Conservation (phyloP, 139 green algal genomes). For the Raphidocelis subcapitata region DNA sequence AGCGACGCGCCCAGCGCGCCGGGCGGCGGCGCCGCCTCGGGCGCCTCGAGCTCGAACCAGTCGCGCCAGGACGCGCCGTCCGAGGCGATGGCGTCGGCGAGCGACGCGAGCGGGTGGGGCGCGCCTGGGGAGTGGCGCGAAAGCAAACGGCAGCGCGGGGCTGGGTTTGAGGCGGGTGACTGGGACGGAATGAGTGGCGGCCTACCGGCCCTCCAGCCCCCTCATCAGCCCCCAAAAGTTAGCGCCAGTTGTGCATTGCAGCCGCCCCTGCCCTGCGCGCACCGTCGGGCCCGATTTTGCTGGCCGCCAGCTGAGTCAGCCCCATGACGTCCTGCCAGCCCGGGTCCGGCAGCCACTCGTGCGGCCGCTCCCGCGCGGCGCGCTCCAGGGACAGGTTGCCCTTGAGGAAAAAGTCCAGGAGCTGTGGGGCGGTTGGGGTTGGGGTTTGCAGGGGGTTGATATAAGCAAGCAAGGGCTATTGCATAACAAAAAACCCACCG, state of each 20-base stretch:
- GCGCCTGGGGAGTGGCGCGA: constrained; percentile 6
- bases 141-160: background rate
- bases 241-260: background rate
- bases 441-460: no score
- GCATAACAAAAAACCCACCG: no score
- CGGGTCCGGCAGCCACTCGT: constrained; percentile 71
- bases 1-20: constrained; percentile 27
- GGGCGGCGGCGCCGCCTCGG: constrained; percentile 30
- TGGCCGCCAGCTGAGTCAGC: constrained; percentile 52
- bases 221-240: no score
- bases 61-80: constrained; percentile 63
- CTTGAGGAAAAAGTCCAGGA: constrained; percentile 90
- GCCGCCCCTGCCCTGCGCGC: background rate
- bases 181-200: no score
- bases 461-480: no score
- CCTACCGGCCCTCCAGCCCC: no score
- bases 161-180: background rate
- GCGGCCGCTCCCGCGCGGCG: constrained; percentile 47
- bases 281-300: constrained; percentile 26
- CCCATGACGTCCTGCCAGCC: constrained; percentile 86
- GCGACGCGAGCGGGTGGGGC: constrained; percentile 31
- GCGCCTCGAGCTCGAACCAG: constrained; percentile 72
- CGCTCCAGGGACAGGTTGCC: constrained; percentile 83
- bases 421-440: constrained; percentile 2
- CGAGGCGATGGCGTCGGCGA: constrained; percentile 66